These are phyloP conservation scores for Aspergillus proliferans DNA, from an alignment of 2,329 filamentous ascomycete species.

Conservation along the genomic window DNA sequence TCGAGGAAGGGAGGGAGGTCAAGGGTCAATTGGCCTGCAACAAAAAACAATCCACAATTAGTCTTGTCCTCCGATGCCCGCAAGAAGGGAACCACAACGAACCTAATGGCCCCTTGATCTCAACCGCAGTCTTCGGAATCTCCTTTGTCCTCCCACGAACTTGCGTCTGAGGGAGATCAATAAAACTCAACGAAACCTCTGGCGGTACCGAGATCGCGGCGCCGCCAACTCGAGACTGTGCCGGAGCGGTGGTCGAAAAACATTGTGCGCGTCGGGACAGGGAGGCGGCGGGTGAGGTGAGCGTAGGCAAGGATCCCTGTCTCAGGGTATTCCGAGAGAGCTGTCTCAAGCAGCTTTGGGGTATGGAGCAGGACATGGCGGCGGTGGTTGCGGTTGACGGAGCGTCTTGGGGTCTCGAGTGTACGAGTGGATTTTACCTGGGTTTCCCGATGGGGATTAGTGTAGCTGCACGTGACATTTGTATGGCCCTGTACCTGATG, in stretches of 20 bases:
- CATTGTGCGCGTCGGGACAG: slow-evolving; percentile 38
- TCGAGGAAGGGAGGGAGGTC: slow-evolving; percentile 72
- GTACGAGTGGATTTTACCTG: slow-evolving; percentile 27
- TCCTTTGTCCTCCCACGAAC: slow-evolving; percentile 57
- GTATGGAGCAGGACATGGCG: slow-evolving; percentile 59
- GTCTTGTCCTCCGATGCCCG: background rate
- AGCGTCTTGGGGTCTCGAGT: slow-evolving; percentile 18
- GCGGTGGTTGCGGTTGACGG: slow-evolving; percentile 16
- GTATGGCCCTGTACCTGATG: background rate
- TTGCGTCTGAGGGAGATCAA: slow-evolving; percentile 58
- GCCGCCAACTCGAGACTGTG: slow-evolving; percentile 76
- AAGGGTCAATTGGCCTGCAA: slow-evolving; percentile 64
- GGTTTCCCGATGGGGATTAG: slow-evolving; percentile 15
- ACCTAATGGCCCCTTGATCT: slow-evolving; percentile 77
- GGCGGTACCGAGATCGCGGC: slow-evolving; percentile 75
- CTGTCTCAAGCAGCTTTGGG: slow-evolving; percentile 56
- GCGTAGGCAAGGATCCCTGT: slow-evolving; percentile 57
- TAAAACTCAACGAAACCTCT: slow-evolving; percentile 66
- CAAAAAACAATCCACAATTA: background rate
- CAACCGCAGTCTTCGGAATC: slow-evolving; percentile 58
- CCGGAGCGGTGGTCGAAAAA: slow-evolving; percentile 66
- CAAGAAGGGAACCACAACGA: slow-evolving; percentile 17
- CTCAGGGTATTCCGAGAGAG: slow-evolving; percentile 45
- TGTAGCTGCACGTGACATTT: slow-evolving; percentile 10
- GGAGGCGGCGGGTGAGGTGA: slow-evolving; percentile 66